Conservation (phyloP, 2,329 filamentous ascomycete species). For the Phaeosphaeriaceae sp. region DNA sequence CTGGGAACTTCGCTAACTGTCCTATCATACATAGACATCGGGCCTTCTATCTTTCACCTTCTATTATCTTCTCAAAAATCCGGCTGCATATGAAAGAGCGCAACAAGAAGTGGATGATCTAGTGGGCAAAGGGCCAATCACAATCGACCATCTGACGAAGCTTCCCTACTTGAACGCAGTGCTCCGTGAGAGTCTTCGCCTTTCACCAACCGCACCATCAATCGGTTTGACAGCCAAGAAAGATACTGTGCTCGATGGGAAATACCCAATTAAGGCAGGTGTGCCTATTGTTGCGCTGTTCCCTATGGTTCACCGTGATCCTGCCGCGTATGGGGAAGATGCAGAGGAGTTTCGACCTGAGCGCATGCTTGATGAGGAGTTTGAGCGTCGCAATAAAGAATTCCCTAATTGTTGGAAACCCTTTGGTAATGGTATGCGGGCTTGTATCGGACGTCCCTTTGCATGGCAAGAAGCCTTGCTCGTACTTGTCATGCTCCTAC, state of each 20-base stretch:
- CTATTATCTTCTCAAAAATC: slow-evolving; percentile 61
- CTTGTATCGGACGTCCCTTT: slow-evolving; percentile 61
- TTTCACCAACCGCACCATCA: slow-evolving; percentile 61
- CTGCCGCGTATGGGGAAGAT: slow-evolving; percentile 53
- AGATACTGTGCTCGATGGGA: slow-evolving; percentile 43
- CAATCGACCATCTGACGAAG: slow-evolving; percentile 57
- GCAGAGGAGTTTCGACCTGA: slow-evolving; percentile 54
- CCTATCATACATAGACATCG: slow-evolving; percentile 29
- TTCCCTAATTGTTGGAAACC: slow-evolving; percentile 58
- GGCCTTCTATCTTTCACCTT: slow-evolving; percentile 53
- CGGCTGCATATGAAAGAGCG: slow-evolving; percentile 55
- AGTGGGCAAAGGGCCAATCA: slow-evolving; percentile 55
- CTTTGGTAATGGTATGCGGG: slow-evolving; percentile 61
- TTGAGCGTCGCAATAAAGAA: slow-evolving; percentile 47
- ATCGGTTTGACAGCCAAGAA: slow-evolving; percentile 50
- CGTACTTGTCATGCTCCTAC: slow-evolving; percentile 51
- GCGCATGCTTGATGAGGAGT: slow-evolving; percentile 55
- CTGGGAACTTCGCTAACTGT: background rate
- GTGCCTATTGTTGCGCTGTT: slow-evolving; percentile 42
- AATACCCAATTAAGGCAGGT: slow-evolving; percentile 47
- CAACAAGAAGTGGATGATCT: slow-evolving; percentile 62
- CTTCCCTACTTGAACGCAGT: slow-evolving; percentile 63
- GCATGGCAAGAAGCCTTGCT: slow-evolving; percentile 62
- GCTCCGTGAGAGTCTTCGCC: slow-evolving; percentile 62
- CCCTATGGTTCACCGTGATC: slow-evolving; percentile 50